Percentiles rank a stretch among this genome's conserved stretches.
These are phyloP conservation scores for Nicotiana tabacum DNA, from an alignment of 257 asterid species.

Conservation along the genomic window DNA sequence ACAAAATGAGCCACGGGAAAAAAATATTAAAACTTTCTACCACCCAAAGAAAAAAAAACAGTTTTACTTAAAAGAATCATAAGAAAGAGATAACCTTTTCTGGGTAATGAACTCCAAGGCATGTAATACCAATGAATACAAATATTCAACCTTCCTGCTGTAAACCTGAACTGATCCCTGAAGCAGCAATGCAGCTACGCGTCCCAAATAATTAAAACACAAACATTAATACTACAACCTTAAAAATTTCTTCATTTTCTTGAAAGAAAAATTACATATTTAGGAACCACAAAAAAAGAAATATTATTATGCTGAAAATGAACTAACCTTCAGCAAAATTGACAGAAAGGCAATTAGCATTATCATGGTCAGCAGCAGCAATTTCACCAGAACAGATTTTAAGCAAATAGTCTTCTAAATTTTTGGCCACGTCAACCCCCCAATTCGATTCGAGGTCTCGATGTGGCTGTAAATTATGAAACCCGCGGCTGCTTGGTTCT, in stretches of 20 bases:
- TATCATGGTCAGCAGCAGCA: slow-evolving; percentile 31
- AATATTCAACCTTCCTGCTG: slow-evolving; percentile 84
- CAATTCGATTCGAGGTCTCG: slow-evolving; percentile 87
- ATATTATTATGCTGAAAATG: not conserved
- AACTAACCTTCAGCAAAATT: slow-evolving; percentile 80
- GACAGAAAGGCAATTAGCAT: slow-evolving; percentile 34
- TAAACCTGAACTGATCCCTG: slow-evolving; percentile 94
- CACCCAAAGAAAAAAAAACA: not conserved
- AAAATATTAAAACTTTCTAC: not conserved
- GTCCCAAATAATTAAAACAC: slow-evolving; percentile 12
- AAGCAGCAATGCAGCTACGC: slow-evolving; percentile 85
- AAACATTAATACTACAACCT: not conserved
- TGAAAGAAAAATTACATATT: not conserved
- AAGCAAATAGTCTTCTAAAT: slow-evolving; percentile 67
- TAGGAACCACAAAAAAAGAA: not conserved
- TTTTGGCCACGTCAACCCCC: slow-evolving; percentile 78
- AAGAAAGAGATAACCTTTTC: slow-evolving; percentile 53
- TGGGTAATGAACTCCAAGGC: slow-evolving; percentile 77
- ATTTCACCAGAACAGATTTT: slow-evolving; percentile 81
- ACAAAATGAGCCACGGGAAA: no score
- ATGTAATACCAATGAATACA: slow-evolving; percentile 73
- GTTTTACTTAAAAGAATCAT: not conserved
- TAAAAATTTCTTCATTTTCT: not conserved
- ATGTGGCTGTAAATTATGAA: slow-evolving; percentile 59
- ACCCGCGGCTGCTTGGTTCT: slow-evolving; percentile 35